Conservation (phyloP, 2,329 filamentous ascomycete genomes). For the Xylariaceae sp. region DNA sequence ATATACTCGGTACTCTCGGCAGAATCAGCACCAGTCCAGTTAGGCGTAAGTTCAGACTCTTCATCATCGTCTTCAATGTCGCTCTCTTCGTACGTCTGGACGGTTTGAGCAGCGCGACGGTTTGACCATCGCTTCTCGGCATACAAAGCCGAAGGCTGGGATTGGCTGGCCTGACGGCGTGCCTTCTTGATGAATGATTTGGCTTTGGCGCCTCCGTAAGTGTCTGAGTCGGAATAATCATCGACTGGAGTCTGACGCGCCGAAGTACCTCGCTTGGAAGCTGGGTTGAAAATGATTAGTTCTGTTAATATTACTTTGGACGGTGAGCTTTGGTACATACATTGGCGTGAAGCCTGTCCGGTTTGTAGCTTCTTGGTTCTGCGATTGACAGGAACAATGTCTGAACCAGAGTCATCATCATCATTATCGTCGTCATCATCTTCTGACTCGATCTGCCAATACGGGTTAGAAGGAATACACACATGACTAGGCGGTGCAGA, state of each 20-base stretch:
- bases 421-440: conserved; percentile 40
- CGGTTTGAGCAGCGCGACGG: conserved; percentile 67
- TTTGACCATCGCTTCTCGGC: conserved; percentile 89
- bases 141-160: conserved; percentile 60
- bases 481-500: not conserved
- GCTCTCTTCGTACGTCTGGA: conserved; percentile 61
- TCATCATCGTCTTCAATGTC: conserved; percentile 57
- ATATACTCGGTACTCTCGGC: conserved; percentile 81
- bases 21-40: conserved; percentile 59
- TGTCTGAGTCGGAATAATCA: conserved; percentile 62
- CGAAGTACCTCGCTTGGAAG: conserved; percentile 57
- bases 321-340: conserved; percentile 40
- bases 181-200: conserved; percentile 70
- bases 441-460: conserved; percentile 41
- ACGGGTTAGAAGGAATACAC: conserved; percentile 9
- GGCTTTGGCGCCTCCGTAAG: conserved; percentile 71
- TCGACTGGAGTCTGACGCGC: conserved; percentile 48
- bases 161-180: conserved; percentile 60
- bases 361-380: conserved; percentile 67
- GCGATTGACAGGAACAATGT: conserved; percentile 52
- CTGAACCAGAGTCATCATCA: conserved; percentile 67
- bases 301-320: conserved; percentile 5
- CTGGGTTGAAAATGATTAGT: conserved; percentile 34
- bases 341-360: conserved; percentile 53
- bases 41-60: conserved; percentile 61